A percentile compares a stretch with the other conserved stretches of the same genome.
phyloP scores from a whole-genome alignment of 441 rosid species.

The Populus trichocarpa region DNA sequence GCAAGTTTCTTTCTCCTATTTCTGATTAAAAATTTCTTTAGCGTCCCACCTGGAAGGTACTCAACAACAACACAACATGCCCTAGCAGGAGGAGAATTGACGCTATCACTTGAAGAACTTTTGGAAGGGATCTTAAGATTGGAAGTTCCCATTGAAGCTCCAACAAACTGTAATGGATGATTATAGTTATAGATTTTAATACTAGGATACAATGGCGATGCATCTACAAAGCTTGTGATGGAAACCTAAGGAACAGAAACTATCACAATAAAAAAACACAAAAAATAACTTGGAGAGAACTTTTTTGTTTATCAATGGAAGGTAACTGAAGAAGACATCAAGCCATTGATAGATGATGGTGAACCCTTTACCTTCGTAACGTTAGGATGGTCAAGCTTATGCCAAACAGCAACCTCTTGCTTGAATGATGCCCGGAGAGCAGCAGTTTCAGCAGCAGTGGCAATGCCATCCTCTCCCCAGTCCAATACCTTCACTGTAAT shows the following conservation, averaged over 20 bases:
- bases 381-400: slow-evolving; percentile 79
- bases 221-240: neutral
- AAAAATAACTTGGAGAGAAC: neutral
- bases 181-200: neutral
- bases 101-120: slow-evolving; percentile 24
- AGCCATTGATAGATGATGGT: neutral
- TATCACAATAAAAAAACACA: neutral
- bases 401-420: slow-evolving; percentile 93
- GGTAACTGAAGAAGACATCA: neutral
- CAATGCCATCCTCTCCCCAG: slow-evolving; percentile 86
- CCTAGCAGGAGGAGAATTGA: slow-evolving; percentile 44
- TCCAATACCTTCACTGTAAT: slow-evolving; percentile 60
- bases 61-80: slow-evolving; percentile 88
- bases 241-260: neutral
- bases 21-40: slow-evolving; percentile 60
- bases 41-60: slow-evolving; percentile 73
- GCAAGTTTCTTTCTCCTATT: slow-evolving; percentile 75
- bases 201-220: neutral
- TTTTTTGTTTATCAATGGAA: neutral
- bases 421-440: slow-evolving; percentile 58
- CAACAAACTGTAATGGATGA: slow-evolving; percentile 47
- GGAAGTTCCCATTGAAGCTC: slow-evolving; percentile 85
- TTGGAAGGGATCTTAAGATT: slow-evolving; percentile 64
- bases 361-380: slow-evolving; percentile 58
- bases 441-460: slow-evolving; percentile 71